Percentiles rank a stretch among this genome's conserved stretches.
These are phyloP conservation scores for Skeletonema menzelii DNA, from an alignment of 108 stramenopile genomes.

Conservation along the genomic window DNA sequence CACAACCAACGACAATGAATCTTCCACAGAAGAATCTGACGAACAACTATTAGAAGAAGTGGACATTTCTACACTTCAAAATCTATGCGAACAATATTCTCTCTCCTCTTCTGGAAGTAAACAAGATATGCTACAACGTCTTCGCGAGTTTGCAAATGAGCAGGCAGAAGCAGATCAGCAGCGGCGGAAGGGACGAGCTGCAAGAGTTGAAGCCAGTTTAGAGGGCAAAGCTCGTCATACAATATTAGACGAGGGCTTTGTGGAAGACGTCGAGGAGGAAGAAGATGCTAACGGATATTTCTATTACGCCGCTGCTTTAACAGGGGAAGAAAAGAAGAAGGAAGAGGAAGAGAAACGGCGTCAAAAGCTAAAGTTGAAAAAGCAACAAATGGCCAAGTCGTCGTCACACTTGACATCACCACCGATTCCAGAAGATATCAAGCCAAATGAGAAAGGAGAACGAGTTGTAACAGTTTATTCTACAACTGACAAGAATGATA, in stretches of 20 bases:
- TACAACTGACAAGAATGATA: constrained; percentile 80
- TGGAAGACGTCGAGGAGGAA: constrained; percentile 46
- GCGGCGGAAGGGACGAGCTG: constrained; percentile 40
- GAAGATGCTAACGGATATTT: constrained; percentile 55
- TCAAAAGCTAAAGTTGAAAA: constrained; percentile 13
- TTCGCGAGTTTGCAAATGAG: constrained; percentile 59
- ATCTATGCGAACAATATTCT: constrained; percentile 63
- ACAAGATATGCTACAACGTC: constrained; percentile 52
- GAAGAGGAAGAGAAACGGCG: constrained; percentile 15
- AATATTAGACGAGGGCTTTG: constrained; percentile 48
- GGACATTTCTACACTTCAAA: constrained; percentile 51
- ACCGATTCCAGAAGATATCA: constrained; percentile 52
- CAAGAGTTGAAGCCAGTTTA: constrained; percentile 57
- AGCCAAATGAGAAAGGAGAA: constrained; percentile 81
- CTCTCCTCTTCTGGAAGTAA: constrained; percentile 64
- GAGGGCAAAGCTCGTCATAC: constrained; percentile 52
- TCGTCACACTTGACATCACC: constrained; percentile 55
- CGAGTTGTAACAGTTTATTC: constrained; percentile 81
- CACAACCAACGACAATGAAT: constrained; percentile 34
- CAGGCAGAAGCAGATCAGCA: constrained; percentile 56
- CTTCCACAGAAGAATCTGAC: constrained; percentile 17
- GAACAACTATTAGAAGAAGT: constrained; percentile 58
- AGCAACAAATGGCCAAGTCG: constrained; percentile 3
- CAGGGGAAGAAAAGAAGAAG: constrained; percentile 19
- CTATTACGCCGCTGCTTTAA: constrained; percentile 42